phyloP scores from a whole-genome alignment of 345 rosid genomes.

The Cardamine resedifolia region DNA sequence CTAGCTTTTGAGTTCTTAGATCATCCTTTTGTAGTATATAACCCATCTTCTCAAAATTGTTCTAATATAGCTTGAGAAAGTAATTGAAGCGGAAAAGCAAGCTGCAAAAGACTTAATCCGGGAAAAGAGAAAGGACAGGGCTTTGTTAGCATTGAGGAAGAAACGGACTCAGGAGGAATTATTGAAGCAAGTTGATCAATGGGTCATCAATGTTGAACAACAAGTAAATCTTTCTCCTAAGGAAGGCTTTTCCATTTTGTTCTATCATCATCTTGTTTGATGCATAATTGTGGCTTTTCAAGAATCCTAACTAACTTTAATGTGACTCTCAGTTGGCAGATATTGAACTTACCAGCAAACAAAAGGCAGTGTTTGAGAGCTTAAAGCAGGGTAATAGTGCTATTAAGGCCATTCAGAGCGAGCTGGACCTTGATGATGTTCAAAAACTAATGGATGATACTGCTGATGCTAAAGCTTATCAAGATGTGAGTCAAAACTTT shows the following conservation, averaged over 20 bases:
- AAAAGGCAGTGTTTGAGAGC: slow-evolving; percentile 92
- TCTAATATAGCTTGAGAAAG: slow-evolving; percentile 61
- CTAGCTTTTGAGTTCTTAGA: slow-evolving; percentile 9
- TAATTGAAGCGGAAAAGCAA: slow-evolving; percentile 88
- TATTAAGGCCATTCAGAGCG: slow-evolving; percentile 87
- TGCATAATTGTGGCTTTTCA: background rate
- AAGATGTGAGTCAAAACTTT: slow-evolving; percentile 69
- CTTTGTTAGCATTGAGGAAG: slow-evolving; percentile 91
- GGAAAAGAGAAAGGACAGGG: slow-evolving; percentile 81
- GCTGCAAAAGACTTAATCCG: slow-evolving; percentile 83
- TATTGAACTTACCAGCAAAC: slow-evolving; percentile 94
- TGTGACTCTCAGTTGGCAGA: slow-evolving; percentile 70
- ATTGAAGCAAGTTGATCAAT: slow-evolving; percentile 84
- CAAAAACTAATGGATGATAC: slow-evolving; percentile 95
- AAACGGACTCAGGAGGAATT: slow-evolving; percentile 91
- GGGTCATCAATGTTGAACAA: slow-evolving; percentile 97
- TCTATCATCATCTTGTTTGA: too few relatives aligned
- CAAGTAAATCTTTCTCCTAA: slow-evolving; percentile 50
- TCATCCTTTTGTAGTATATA: background rate
- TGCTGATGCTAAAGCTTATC: slow-evolving; percentile 89
- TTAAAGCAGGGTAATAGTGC: slow-evolving; percentile 78
- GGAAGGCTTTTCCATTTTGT: too few relatives aligned
- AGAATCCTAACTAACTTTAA: background rate
- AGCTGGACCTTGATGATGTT: slow-evolving; percentile 84
- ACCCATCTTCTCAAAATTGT: background rate